Conservation (phyloP, 1,139 yeast genomes). For the Blastobotrys raffinosifermentans region DNA sequence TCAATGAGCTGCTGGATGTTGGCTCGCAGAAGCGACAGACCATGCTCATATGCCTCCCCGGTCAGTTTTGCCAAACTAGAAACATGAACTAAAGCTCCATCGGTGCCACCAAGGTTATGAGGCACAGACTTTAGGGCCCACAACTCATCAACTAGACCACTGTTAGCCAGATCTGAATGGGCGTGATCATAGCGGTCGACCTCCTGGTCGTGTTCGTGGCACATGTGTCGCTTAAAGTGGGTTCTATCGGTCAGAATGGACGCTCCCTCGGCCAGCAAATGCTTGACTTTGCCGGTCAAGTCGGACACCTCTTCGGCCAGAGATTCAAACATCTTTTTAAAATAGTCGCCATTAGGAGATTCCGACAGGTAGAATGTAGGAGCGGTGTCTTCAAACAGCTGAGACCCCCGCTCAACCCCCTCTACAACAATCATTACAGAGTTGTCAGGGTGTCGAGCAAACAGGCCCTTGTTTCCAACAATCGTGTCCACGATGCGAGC, state of each 20-base stretch:
- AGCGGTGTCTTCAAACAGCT: conserved; percentile 9
- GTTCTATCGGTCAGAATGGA: conserved; percentile 14
- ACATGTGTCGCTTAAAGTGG: conserved; percentile 3
- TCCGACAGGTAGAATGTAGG: conserved; percentile 22
- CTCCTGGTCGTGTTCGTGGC: too few relatives aligned
- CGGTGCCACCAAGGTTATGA: conserved; percentile 8
- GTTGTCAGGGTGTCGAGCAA: conserved; percentile 7
- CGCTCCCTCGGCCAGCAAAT: conserved; percentile 16
- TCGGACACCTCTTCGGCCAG: conserved; percentile 16
- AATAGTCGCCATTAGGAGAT: conserved; percentile 16
- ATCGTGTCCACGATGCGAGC: conserved; percentile 13
- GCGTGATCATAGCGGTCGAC: too few relatives aligned
- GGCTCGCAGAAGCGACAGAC: conserved; percentile 8
- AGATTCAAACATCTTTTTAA: conserved; percentile 15
- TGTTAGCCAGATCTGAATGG: too few relatives aligned
- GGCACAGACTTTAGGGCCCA: conserved; percentile 8
- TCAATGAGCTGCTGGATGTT: conserved; percentile 10
- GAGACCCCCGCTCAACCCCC: conserved; percentile 15
- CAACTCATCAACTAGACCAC: conserved; percentile 13
- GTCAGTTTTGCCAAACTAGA: conserved; percentile 9
- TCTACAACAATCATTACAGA: conserved; percentile 22
- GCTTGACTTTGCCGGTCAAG: conserved; percentile 16
- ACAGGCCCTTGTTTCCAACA: conserved; percentile 10
- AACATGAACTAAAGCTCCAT: conserved; percentile 11
- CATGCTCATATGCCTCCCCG: conserved; percentile 8